Base-by-base conservation (phyloP, 139 green algal genomes). In the Tetratostichococcus sp. region DNA sequence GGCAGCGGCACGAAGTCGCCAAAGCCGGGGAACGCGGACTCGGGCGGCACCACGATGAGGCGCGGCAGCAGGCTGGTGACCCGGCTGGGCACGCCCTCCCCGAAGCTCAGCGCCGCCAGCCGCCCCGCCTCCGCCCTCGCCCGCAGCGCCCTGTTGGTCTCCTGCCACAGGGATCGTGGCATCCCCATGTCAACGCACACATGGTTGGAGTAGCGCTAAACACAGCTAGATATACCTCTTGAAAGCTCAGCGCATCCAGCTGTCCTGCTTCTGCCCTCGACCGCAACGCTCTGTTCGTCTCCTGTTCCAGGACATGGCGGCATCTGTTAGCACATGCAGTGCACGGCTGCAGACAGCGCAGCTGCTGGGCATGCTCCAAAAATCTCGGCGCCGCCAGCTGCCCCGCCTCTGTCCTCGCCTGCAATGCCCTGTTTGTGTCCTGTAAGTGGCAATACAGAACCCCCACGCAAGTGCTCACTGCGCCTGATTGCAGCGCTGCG, bases 1-100 rank as follows among this genome's bases (percentile, higher is more conserved):
- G 62, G n/a, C 71, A 96, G 73, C 66, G 89, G 42, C 30, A 86
- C 59, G 72, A 91, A 91, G 6, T 84, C 75, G 25, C 91, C 91
- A 50, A 91, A 95, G 4, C 89, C 89, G 26, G 85, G 89, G 70
- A 88, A 91, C 4, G 88, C 90, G 8, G 66, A 81, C 43, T 90
- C 86, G 30, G 82, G 77, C 23, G 86, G 88, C 67, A 96, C 91
- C 25, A 96, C 80, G 21, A 86, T 35, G 57, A 86, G 65, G 31
- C 85, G 84, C 5, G 91, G 87, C 43, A 89, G 80, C 35, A 91
- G 71, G 23, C 70, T 75, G 23, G 62, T 73, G 17, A 91, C 69
- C 74, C 71, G 75, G 16, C 84, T 93, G 42, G 84, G 84, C 58
- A 73, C 62, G n/a, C 88, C 87, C 82, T 96, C 91, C 0, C 65